phyloP scores from a whole-genome alignment of 2,329 filamentous ascomycete species.

The Pseudocercospora eumusae region DNA sequence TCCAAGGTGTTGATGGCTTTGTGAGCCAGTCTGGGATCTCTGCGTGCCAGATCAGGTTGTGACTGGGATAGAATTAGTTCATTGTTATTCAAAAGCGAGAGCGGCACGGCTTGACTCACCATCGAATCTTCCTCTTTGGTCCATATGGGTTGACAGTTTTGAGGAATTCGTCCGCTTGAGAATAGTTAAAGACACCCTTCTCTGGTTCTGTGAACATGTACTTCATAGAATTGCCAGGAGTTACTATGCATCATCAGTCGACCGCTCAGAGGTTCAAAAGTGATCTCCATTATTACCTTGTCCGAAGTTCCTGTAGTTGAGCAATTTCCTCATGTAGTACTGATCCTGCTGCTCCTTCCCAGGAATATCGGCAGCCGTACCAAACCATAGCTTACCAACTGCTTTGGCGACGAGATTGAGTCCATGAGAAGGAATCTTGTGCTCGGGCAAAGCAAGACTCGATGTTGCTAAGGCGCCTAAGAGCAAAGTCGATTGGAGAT shows the following conservation, averaged over 20 bases:
- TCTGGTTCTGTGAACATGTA: slow-evolving; percentile 45
- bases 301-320: slow-evolving; percentile 61
- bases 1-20: slow-evolving; percentile 34
- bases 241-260: not conserved
- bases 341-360: slow-evolving; percentile 53
- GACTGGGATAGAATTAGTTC: slow-evolving; percentile 36
- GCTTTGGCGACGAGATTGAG: slow-evolving; percentile 30
- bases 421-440: not conserved
- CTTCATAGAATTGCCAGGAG: slow-evolving; percentile 44
- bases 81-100: no score
- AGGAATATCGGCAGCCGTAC: slow-evolving; percentile 61
- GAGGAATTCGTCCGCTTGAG: not conserved
- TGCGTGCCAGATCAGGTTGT: slow-evolving; percentile 47
- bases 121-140: slow-evolving; percentile 37
- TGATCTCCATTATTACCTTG: slow-evolving; percentile 38
- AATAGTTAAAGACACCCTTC: slow-evolving; percentile 40
- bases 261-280: no score
- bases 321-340: slow-evolving; percentile 58
- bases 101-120: slow-evolving; percentile 16
- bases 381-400: slow-evolving; percentile 35
- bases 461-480: not conserved
- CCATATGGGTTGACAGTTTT: slow-evolving; percentile 20
- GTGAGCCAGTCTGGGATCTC: slow-evolving; percentile 46
- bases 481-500: slow-evolving; percentile 2
- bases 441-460: not conserved